Conservation (phyloP, 768 basidiomycete species). For the Gelatoporia subvermispora region DNA sequence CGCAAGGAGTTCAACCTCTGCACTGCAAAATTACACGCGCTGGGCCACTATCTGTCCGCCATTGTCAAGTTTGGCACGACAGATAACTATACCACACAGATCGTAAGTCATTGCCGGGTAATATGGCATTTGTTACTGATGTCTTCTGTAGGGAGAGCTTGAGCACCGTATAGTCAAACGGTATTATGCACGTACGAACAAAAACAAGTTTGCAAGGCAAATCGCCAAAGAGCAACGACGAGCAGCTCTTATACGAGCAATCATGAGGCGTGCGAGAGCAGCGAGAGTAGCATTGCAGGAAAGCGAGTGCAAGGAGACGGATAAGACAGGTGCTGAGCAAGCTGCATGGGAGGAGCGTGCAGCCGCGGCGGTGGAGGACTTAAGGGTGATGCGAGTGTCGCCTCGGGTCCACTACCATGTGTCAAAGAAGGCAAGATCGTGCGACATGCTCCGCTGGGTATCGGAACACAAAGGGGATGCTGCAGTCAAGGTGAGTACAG, state of each 20-base stretch:
- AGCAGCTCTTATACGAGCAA: too few species aligned
- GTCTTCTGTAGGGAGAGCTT: conserved; percentile 31
- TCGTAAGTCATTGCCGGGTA: neutral
- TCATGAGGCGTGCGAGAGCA: too few species aligned
- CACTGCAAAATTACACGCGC: conserved; percentile 24
- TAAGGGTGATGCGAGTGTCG: too few species aligned
- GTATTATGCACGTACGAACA: conserved; percentile 32
- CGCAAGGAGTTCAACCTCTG: conserved; percentile 12
- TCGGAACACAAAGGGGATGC: conserved; percentile 18
- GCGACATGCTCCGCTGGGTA: too few species aligned
- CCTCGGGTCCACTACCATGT: too few species aligned
- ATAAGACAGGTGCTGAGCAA: too few species aligned
- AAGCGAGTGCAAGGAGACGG: too few species aligned
- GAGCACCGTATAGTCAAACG: conserved; percentile 34
- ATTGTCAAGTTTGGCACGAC: conserved; percentile 14
- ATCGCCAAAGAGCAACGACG: conserved; percentile 1
- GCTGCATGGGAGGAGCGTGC: too few species aligned
- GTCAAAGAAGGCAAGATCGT: too few species aligned
- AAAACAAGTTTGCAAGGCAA: conserved; percentile 8
- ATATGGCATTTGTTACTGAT: too few species aligned
- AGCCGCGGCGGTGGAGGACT: too few species aligned
- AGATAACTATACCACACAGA: conserved; percentile 7
- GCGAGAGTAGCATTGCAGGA: too few species aligned
- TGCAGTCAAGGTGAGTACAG: conserved; percentile 25
- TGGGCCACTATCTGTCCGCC: conserved; percentile 13